Percentiles rank a stretch among this genome's conserved stretches.
These are phyloP conservation scores for Rhizopus delemar DNA, from an alignment of 371 early-diverging fungal genomes.

Conservation along the genomic window DNA sequence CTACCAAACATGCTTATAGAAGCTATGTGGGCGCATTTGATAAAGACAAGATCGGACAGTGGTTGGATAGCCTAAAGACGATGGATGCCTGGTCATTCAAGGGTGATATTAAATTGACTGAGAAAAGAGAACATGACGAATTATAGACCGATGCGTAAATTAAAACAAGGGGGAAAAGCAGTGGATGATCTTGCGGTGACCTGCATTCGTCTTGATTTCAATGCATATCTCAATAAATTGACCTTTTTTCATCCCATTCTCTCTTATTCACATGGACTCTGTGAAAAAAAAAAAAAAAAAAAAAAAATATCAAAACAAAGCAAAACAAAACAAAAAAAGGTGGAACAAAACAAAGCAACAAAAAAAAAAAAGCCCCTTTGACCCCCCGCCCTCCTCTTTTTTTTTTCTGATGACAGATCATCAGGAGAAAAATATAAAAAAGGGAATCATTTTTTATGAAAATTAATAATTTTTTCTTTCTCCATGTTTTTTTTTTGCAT, in stretches of 20 bases:
- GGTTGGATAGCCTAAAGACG: conserved; percentile 50
- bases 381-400: neutral
- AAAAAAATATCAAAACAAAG: too few relatives aligned
- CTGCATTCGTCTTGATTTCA: neutral
- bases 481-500: conserved; percentile 9
- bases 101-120: conserved; percentile 27
- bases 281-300: too few relatives aligned
- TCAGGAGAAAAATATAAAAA: neutral
- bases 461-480: neutral
- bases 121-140: conserved; percentile 13
- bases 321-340: too few relatives aligned
- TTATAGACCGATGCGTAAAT: conserved; percentile 7
- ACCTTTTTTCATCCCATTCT: too few relatives aligned
- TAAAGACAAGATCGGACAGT: conserved; percentile 54
- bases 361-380: too few relatives aligned
- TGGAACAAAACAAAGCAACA: too few relatives aligned
- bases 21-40: conserved; percentile 76
- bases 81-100: conserved; percentile 46
- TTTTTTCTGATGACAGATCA: neutral
- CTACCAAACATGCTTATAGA: conserved; percentile 64
- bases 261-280: too few relatives aligned
- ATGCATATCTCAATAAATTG: neutral
- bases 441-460: neutral
- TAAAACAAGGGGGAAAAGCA: neutral
- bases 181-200: neutral